Percentiles rank a stretch among this genome's conserved stretches.
These are phyloP conservation scores for Scheffersomyces coipomensis DNA, from an alignment of 805 yeast genomes.

Conservation along the genomic window DNA sequence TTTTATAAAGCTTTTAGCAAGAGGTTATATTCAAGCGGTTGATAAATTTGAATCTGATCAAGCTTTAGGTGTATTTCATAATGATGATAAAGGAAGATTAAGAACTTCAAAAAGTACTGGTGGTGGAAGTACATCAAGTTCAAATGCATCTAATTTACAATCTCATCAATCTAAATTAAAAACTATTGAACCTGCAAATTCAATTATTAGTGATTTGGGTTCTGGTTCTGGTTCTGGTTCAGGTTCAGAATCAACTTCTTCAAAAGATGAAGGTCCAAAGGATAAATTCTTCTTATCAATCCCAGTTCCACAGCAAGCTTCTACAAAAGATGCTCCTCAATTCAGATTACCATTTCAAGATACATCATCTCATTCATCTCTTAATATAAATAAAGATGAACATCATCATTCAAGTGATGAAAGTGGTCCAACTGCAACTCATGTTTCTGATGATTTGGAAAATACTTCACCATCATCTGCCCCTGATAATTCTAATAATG, in stretches of 20 bases:
- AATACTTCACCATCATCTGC: neutral
- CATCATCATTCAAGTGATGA: neutral
- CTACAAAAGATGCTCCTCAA: constrained; percentile 42
- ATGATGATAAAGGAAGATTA: constrained; percentile 6
- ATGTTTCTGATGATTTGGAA: neutral
- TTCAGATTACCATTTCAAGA: constrained; percentile 76
- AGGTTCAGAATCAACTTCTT: neutral
- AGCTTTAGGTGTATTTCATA: constrained; percentile 4
- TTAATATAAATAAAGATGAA: neutral
- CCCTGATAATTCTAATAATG: neutral
- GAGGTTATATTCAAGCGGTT: constrained; percentile 62
- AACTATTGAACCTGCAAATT: constrained; percentile 10
- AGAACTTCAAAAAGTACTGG: constrained; percentile 9
- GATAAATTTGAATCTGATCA: constrained; percentile 35
- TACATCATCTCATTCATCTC: constrained; percentile 1
- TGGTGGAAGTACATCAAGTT: constrained; percentile 4
- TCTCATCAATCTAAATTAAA: constrained; percentile 8
- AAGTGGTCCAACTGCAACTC: constrained; percentile 6
- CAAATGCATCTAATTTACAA: constrained; percentile 1
- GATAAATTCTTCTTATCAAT: constrained; percentile 17
- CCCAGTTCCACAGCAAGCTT: constrained; percentile 16
- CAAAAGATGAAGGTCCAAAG: constrained; percentile 5
- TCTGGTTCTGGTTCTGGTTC: constrained; percentile 4
- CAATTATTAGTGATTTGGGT: constrained; percentile 9
- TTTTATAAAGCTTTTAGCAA: constrained; percentile 59